phyloP scores from a whole-genome alignment of 306 rosid genomes.

The Castanopsis chinensis region DNA sequence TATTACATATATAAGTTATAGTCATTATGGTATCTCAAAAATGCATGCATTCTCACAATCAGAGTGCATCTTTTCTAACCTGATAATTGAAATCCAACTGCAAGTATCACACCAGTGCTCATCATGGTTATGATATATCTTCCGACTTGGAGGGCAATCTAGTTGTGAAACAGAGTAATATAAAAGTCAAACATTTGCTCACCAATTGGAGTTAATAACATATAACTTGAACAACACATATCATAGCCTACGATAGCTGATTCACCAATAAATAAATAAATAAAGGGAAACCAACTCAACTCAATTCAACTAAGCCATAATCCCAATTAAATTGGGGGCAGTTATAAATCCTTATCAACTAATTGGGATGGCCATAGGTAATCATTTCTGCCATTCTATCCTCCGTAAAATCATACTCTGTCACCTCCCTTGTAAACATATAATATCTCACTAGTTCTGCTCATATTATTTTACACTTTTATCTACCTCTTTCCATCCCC shows the following conservation, averaged over 20 bases:
- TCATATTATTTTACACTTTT: too few relatives aligned
- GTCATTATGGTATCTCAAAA: background rate
- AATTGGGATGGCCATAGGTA: too few relatives aligned
- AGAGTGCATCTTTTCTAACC: constrained; percentile 48
- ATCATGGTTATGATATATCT: constrained; percentile 95
- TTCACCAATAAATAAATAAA: background rate
- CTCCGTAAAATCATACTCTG: too few relatives aligned
- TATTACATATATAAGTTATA: background rate
- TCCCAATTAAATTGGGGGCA: too few relatives aligned
- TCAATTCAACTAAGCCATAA: too few relatives aligned
- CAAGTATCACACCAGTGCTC: constrained; percentile 93
- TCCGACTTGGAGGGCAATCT: constrained; percentile 86
- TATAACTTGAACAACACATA: background rate
- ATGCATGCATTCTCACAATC: background rate
- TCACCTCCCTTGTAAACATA: too few relatives aligned
- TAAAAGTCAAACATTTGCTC: background rate
- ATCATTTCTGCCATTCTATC: too few relatives aligned
- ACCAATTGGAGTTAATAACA: background rate
- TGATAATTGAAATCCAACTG: constrained; percentile 84
- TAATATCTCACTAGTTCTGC: too few relatives aligned
- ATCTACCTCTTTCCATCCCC: too few relatives aligned
- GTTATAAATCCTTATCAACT: too few relatives aligned
- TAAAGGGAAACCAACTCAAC: too few relatives aligned
- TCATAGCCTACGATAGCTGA: background rate
- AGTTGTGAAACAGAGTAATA: constrained; percentile 6